Base-by-base conservation (phyloP, 2,329 filamentous ascomycete genomes). In the Nothophaeocryptopus gaeumannii region DNA sequence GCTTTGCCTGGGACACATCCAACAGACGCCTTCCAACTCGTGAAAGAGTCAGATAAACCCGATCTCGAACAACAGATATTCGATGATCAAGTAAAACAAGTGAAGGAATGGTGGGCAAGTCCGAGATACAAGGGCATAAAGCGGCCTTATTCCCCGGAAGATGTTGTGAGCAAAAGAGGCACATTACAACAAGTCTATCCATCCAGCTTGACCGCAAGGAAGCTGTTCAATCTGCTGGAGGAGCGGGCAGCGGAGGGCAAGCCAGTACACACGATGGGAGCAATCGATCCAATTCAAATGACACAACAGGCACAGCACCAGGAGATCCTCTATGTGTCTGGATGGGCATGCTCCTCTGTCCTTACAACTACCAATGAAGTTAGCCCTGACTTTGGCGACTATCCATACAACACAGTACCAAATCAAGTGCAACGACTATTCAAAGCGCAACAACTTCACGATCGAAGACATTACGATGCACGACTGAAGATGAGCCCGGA, bases 261-360 rank as follows among this genome's bases (percentile, higher is more conserved):
- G 69, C 93, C 93, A 14, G 88, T 97, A 53, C 92, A 97, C 70
- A 97, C 93, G 12, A 91, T 99, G 87, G 93, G 93, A 61, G 93
- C 91, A 53, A 95, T 99, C 72, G 93, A 99, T 67, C 93, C 93
- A n/a, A 84, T 97, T 9, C 93, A 99, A 74, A 97, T 99, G 93
- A 96, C 93, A 41, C 93, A 99, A 71, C 93, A 97, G 75, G 93
- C 93, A 12, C 82, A 88, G 5, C 88, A 97, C 73, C 93, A 97
- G 69, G 92, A 99, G 70, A 88, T 96, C 13, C 80, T 99, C 39
- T 99, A 99, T 72, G 79, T 99, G 56, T 96, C 91, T 0, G 93
- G 93, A 55, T 99, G 93, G 93, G 93, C 93, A 5, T 97, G 93
- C 73, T 97, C 92, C 0, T 92, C 90, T 0, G 82, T 96, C 14